These are phyloP conservation scores for Allantophomopsis lycopodina DNA, from an alignment of 2,329 filamentous ascomycete species.

Conservation along the genomic window DNA sequence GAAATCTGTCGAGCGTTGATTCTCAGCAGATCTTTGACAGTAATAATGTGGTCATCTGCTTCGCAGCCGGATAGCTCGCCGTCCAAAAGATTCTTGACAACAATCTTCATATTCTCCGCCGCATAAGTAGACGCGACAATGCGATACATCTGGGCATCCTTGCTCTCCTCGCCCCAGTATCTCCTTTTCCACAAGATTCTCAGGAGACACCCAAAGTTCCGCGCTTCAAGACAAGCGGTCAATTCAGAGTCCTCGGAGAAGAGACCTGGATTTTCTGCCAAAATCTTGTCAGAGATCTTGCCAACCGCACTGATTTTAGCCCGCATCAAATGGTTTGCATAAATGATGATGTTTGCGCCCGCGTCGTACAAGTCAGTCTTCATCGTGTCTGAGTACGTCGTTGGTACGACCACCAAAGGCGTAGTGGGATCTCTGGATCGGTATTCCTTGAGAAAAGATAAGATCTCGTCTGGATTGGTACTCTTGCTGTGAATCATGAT, in stretches of 20 bases:
- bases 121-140: too few relatives aligned
- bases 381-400: background rate
- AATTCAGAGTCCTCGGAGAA: too few relatives aligned
- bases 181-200: background rate
- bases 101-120: too few relatives aligned
- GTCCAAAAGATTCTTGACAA: background rate
- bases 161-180: background rate
- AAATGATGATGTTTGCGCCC: constrained; percentile 5
- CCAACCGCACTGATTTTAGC: constrained; percentile 1
- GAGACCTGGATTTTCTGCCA: too few relatives aligned
- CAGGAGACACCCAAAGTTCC: background rate
- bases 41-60: background rate
- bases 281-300: too few relatives aligned
- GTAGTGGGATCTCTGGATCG: background rate
- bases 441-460: background rate
- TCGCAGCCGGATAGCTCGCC: background rate
- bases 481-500: background rate
- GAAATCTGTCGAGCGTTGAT: constrained; percentile 4
- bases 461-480: background rate
- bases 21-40: background rate
- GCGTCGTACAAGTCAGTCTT: constrained; percentile 1
- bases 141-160: background rate
- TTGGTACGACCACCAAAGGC: background rate
- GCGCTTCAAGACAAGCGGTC: too few relatives aligned
- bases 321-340: constrained; percentile 4